Base-by-base conservation (phyloP, 106 monocot species). In the Vanilla planifolia region DNA sequence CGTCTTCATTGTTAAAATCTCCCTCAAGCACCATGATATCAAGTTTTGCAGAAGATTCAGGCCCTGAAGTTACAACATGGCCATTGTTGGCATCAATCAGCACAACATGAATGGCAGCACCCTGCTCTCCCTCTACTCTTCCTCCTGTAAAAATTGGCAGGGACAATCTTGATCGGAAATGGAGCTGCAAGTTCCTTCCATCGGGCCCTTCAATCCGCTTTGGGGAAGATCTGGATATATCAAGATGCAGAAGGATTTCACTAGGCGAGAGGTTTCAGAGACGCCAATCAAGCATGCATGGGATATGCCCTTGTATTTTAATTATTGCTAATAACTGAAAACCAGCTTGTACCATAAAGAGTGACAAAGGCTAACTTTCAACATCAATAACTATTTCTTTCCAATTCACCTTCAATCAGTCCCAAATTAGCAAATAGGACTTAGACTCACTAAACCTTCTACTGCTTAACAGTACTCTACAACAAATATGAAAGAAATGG, bases 1-100 rank as follows among this genome's bases (percentile, higher is more conserved):
- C 77, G 66, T 71, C 61, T 55, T 77, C 77, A 62, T 71, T 71
- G 55, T 77, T 77, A 62, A 77, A 77, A 62, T 77, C 77, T 61
- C 77, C 77, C 42, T 77, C 71, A 40, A 77, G 77, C 3, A 71
- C 77, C 21, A 77, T 37, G 45, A 77, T 33, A 55, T 77, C 71
- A 11, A 77, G 55, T 62, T 77, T 77, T 36, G 71, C 66, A 25
- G 41, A 66, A 61, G 77, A 71, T 24, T 71, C 71, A 9, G 69
- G 60, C 20, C 70, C 76, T 45, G 76, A 58, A 5, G 70, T 60
- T 63, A 76, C 52, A 22, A 61, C 60, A 52, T 53, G 60, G n/a
- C 70, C 65, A 44, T 42, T 65, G 25, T 59, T 42, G 46, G 67
- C 57, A 58, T 77, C 77, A 62, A 72, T 46, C 37, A 77, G 55